Conservation (phyloP, 2,329 filamentous ascomycete species). For the Capronia coronata region DNA sequence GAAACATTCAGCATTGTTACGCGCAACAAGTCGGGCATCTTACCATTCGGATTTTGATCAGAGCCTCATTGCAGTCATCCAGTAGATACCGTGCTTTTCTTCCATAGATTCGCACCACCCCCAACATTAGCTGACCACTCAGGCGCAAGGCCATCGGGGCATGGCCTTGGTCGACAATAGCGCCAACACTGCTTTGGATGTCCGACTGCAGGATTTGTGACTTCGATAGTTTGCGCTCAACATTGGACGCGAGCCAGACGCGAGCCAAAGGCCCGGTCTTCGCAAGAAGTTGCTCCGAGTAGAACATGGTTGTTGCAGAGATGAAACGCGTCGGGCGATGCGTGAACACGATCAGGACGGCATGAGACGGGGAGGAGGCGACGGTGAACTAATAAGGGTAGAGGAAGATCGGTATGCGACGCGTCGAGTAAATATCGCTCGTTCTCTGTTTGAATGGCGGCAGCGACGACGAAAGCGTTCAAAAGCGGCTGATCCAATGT, state of each 20-base stretch:
- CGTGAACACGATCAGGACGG: not conserved
- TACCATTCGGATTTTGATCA: slow-evolving; percentile 99
- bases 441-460: not conserved
- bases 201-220: slow-evolving; percentile 92
- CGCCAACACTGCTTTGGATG: slow-evolving; percentile 87
- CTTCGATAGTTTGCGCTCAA: slow-evolving; percentile 97
- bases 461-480: not conserved
- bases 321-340: not conserved
- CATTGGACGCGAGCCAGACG: slow-evolving; percentile 95
- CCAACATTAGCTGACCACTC: slow-evolving; percentile 86
- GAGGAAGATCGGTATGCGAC: slow-evolving; percentile 6
- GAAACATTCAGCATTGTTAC: slow-evolving; percentile 32
- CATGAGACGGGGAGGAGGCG: slow-evolving; percentile 1
- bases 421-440: slow-evolving; percentile 12
- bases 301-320: slow-evolving; percentile 65
- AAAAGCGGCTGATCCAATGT: not conserved
- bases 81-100: slow-evolving; percentile 92
- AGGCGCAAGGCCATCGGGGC: slow-evolving; percentile 91
- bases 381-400: not conserved
- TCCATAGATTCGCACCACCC: slow-evolving; percentile 96
- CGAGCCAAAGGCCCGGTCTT: slow-evolving; percentile 96
- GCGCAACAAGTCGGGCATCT: slow-evolving; percentile 23
- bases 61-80: slow-evolving; percentile 94
- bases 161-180: slow-evolving; percentile 87
- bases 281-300: slow-evolving; percentile 88